Percentiles rank a stretch among this genome's conserved stretches.
These are phyloP conservation scores for Begonia loranthoides DNA, from an alignment of 306 rosid genomes.

Conservation along the genomic window DNA sequence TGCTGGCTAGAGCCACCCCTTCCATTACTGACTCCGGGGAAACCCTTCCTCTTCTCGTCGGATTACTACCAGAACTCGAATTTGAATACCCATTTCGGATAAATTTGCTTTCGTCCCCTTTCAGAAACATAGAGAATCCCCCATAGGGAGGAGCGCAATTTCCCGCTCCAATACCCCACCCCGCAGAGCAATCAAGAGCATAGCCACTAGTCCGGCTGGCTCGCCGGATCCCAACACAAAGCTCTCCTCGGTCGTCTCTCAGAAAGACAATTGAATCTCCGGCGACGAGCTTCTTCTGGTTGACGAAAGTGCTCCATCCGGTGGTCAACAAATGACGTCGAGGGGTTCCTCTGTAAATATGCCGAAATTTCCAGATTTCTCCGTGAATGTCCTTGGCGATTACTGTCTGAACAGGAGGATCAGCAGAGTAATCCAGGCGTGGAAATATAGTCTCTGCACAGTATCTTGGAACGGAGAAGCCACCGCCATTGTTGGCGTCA, in stretches of 20 bases:
- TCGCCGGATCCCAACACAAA: slow-evolving; percentile 72
- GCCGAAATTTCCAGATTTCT: slow-evolving; percentile 86
- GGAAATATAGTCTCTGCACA: slow-evolving; percentile 96
- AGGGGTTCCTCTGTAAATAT: slow-evolving; percentile 88
- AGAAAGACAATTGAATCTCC: slow-evolving; percentile 91
- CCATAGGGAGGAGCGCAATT: slow-evolving; percentile 28
- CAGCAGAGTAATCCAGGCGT: slow-evolving; percentile 73
- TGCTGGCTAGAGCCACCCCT: slow-evolving; percentile 50
- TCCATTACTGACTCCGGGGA: slow-evolving; percentile 63
- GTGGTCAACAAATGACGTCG: slow-evolving; percentile 86
- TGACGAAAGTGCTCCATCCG: slow-evolving; percentile 94
- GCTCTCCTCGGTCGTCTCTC: slow-evolving; percentile 66
- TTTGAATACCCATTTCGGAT: slow-evolving; percentile 38
- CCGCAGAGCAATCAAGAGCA: slow-evolving; percentile 32
- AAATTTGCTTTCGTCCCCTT: slow-evolving; percentile 41
- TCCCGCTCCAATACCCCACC: slow-evolving; percentile 48
- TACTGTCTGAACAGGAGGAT: slow-evolving; percentile 94
- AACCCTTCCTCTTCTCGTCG: slow-evolving; percentile 30
- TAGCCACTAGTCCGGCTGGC: slow-evolving; percentile 53
- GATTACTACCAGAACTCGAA: slow-evolving; percentile 18
- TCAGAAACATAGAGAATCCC: slow-evolving; percentile 44
- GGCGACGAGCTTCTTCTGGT: slow-evolving; percentile 91
- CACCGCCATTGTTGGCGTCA: slow-evolving; percentile 97
- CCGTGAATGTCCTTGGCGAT: slow-evolving; percentile 86
- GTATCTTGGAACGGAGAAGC: slow-evolving; percentile 91